Evolutionary conservation across 1,284 basidiomycete species (phyloP).

Genomic region (Cutaneotrichosporon daszewskae): DNA sequence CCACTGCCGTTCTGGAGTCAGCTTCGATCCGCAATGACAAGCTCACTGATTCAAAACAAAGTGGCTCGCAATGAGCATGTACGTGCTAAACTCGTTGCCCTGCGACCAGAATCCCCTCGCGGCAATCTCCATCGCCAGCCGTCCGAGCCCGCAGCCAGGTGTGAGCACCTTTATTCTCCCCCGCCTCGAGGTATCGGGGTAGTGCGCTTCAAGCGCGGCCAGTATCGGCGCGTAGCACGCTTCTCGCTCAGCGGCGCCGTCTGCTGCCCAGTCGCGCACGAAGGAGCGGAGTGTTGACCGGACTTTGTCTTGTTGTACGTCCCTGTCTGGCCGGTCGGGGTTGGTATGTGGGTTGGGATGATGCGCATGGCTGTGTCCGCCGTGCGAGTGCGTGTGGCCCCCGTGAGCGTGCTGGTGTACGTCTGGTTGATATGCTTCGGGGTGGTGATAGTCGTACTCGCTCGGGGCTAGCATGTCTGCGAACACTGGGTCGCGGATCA

Average conservation of each 20-base stretch:
- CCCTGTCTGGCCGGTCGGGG: slow-evolving; percentile 23
- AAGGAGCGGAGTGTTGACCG: slow-evolving; percentile 84
- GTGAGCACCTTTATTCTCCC: slow-evolving; percentile 60
- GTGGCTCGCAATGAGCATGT: slow-evolving; percentile 80
- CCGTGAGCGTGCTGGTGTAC: slow-evolving; percentile 9
- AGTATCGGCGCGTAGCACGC: slow-evolving; percentile 72
- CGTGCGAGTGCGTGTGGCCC: slow-evolving; percentile 9
- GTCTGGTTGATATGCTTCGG: slow-evolving; percentile 1
- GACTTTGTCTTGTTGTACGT: slow-evolving; percentile 58
- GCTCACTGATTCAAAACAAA: slow-evolving; percentile 74
- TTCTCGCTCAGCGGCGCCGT: slow-evolving; percentile 70
- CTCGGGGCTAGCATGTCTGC: slow-evolving; percentile 31
- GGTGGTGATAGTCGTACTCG: background rate
- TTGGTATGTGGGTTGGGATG: slow-evolving; percentile 5
- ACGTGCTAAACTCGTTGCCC: slow-evolving; percentile 90
- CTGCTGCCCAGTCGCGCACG: slow-evolving; percentile 81
- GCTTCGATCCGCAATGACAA: slow-evolving; percentile 9
- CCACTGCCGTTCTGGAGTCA: slow-evolving; percentile 57
- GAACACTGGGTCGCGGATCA: slow-evolving; percentile 44
- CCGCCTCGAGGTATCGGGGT: slow-evolving; percentile 48
- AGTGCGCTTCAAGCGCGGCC: slow-evolving; percentile 64
- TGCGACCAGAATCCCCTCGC: slow-evolving; percentile 74
- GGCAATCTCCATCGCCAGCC: slow-evolving; percentile 80
- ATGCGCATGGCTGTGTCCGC: slow-evolving; percentile 13
- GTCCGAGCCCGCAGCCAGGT: slow-evolving; percentile 78